Conservation (phyloP, 495 filamentous ascomycete genomes). For the Tuber umbilicatum region DNA sequence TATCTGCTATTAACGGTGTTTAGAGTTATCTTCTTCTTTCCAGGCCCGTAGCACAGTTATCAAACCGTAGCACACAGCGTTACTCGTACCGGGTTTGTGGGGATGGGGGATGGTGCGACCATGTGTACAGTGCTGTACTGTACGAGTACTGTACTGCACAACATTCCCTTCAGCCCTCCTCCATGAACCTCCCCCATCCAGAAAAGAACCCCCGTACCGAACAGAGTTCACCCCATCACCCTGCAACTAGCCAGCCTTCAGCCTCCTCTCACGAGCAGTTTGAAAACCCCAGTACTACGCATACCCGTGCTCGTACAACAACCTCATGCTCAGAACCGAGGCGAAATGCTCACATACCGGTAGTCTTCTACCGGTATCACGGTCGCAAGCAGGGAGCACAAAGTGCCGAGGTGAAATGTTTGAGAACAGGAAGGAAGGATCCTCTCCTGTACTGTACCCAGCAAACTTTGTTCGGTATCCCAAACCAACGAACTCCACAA, state of each 20-base stretch:
- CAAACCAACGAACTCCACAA: neutral
- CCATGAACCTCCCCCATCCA: too few relatives aligned
- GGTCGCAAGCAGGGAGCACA: neutral
- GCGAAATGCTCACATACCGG: neutral
- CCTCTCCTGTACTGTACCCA: neutral
- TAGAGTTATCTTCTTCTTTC: neutral
- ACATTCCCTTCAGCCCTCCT: neutral
- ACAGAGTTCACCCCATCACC: too few relatives aligned
- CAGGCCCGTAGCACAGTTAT: neutral
- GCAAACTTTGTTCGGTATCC: neutral
- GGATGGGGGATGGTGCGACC: neutral
- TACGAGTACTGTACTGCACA: too few relatives aligned
- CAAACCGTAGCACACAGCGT: neutral
- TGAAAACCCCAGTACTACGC: too few relatives aligned
- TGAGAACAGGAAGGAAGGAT: neutral
- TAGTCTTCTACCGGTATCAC: neutral
- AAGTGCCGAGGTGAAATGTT: too few relatives aligned
- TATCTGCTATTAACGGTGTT: too few relatives aligned
- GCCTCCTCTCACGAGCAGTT: too few relatives aligned
- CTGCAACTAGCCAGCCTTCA: too few relatives aligned
- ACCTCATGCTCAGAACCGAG: neutral
- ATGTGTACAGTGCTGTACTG: neutral
- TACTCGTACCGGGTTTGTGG: neutral
- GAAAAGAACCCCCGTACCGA: too few relatives aligned
- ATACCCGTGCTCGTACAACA: too few relatives aligned